Evolutionary conservation across 805 yeast species (phyloP).

Genomic region (Starmerella asiatica): DNA sequence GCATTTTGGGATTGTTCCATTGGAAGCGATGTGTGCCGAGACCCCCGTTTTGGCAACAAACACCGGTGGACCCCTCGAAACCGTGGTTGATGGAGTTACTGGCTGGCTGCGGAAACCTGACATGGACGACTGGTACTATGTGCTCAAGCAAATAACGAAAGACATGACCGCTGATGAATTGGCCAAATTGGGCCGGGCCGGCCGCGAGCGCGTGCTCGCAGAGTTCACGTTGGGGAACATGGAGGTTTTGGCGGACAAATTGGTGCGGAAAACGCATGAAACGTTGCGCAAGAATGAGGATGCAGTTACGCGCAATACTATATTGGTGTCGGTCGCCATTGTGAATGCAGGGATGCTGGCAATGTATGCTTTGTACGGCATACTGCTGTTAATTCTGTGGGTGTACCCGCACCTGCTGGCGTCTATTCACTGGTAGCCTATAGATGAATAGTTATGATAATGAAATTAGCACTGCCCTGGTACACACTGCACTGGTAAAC

Average conservation of each 20-base stretch:
- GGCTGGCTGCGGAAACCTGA: conserved; percentile 30
- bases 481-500: no score
- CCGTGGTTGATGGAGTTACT: conserved; percentile 36
- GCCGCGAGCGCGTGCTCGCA: conserved; percentile 23
- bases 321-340: conserved; percentile 2
- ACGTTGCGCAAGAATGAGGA: conserved; percentile 16
- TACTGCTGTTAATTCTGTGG: conserved; percentile 1
- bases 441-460: neutral
- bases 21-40: conserved; percentile 80
- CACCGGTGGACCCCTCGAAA: conserved; percentile 88
- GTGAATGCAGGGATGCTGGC: neutral
- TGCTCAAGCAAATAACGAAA: conserved; percentile 23
- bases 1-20: conserved; percentile 96
- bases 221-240: conserved; percentile 26
- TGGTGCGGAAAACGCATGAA: conserved; percentile 12
- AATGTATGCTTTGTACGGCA: no score
- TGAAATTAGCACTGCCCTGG: no score
- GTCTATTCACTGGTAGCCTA: conserved; percentile 13
- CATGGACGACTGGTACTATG: conserved; percentile 27
- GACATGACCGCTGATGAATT: conserved; percentile 17
- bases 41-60: conserved; percentile 77
- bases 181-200: conserved; percentile 24
- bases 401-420: conserved; percentile 8
- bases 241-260: conserved; percentile 23
- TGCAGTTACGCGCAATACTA: conserved; percentile 5